These are phyloP conservation scores for Trichoderma sp. DNA, from an alignment of 2,329 filamentous ascomycete species.

Conservation along the genomic window DNA sequence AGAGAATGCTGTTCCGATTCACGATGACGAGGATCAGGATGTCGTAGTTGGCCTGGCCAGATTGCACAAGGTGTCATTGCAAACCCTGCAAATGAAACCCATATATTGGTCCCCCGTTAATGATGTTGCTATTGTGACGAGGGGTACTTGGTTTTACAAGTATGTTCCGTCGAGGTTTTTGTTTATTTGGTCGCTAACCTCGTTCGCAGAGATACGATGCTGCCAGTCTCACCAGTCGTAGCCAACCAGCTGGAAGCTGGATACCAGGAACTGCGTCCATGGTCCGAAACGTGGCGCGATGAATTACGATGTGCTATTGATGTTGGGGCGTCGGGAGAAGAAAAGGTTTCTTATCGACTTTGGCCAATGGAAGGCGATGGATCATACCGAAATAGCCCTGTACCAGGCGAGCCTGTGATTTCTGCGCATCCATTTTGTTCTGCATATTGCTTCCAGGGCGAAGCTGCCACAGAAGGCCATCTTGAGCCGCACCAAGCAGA, in stretches of 20 bases:
- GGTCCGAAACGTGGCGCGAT: conserved; percentile 89
- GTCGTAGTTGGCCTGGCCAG: conserved; percentile 88
- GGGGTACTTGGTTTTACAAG: conserved; percentile 96
- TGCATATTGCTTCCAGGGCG: conserved; percentile 56
- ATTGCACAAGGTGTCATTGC: conserved; percentile 82
- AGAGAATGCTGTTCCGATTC: conserved; percentile 12
- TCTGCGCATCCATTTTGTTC: conserved; percentile 58
- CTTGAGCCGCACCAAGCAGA: conserved; percentile 35
- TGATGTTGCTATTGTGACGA: conserved; percentile 75
- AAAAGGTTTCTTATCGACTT: conserved; percentile 80
- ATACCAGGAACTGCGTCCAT: conserved; percentile 79
- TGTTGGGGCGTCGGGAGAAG: conserved; percentile 83
- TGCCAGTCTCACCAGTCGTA: conserved; percentile 77
- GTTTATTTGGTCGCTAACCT: conserved; percentile 20
- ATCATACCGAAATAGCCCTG: conserved; percentile 20
- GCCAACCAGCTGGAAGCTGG: conserved; percentile 93
- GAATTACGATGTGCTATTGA: conserved; percentile 88
- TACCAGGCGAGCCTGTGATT: conserved; percentile 39
- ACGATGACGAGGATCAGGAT: conserved; percentile 41
- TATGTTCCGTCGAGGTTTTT: conserved; percentile 27
- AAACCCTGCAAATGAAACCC: conserved; percentile 82
- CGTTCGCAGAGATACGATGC: conserved; percentile 69
- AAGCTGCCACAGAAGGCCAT: conserved; percentile 55
- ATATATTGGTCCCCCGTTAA: conserved; percentile 97
- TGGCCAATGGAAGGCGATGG: conserved; percentile 62